These are phyloP conservation scores for Orbilia blumenaviensis DNA, from an alignment of 2,329 filamentous ascomycete genomes.

Conservation along the genomic window DNA sequence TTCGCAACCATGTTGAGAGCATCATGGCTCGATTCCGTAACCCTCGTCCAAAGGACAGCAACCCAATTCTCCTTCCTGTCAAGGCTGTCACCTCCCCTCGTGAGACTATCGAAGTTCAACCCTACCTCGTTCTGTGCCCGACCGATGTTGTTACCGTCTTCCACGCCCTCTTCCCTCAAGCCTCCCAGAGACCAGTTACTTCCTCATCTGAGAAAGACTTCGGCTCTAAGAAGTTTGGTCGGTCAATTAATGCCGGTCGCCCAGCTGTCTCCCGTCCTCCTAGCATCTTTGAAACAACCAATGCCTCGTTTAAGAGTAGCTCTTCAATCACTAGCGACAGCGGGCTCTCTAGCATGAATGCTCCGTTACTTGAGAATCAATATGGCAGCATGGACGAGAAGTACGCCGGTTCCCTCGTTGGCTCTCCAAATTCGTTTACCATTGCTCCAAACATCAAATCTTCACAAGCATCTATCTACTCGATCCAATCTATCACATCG, in stretches of 20 bases:
- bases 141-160: conserved; percentile 81
- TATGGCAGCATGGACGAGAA: conserved; percentile 65
- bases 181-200: conserved; percentile 41
- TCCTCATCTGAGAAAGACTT: conserved; percentile 62
- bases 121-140: conserved; percentile 80
- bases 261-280: conserved; percentile 56
- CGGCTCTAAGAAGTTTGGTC: conserved; percentile 63
- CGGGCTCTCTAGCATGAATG: conserved; percentile 67
- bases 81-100: conserved; percentile 76
- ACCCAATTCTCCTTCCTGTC: conserved; percentile 67
- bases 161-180: conserved; percentile 78
- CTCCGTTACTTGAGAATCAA: conserved; percentile 69
- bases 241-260: conserved; percentile 42
- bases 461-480: conserved; percentile 62
- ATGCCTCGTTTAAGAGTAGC: conserved; percentile 75
- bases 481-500: conserved; percentile 51
- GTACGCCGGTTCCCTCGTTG: conserved; percentile 56
- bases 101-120: conserved; percentile 80
- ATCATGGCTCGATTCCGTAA: conserved; percentile 57
- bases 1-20: conserved; percentile 57
- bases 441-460: conserved; percentile 53
- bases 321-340: conserved; percentile 77
- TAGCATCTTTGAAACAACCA: conserved; percentile 66
- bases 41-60: conserved; percentile 65
- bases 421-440: conserved; percentile 53